A percentile compares a stretch with the other conserved stretches of the same genome.
Conservation (phyloP, 129 eudicot species). For the Calendula officinalis region DNA sequence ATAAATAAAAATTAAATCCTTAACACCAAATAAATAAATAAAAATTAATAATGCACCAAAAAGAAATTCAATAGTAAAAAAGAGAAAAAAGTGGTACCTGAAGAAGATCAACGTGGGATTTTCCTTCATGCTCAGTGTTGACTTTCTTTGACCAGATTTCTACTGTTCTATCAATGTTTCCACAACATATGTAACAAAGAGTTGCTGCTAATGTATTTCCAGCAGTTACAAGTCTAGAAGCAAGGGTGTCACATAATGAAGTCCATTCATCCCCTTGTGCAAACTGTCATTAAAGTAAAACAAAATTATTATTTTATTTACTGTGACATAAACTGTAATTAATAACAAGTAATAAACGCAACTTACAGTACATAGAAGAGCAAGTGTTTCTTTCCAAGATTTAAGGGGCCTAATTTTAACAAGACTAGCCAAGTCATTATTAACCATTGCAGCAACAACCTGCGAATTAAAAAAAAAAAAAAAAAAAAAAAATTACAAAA, state of each 20-base stretch:
- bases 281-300: slow-evolving; percentile 39
- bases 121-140: slow-evolving; percentile 54
- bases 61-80: background rate
- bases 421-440: slow-evolving; percentile 77
- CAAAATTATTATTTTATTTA: too few species aligned
- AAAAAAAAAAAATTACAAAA: background rate
- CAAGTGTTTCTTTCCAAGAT: slow-evolving; percentile 25
- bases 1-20: too few species aligned
- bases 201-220: slow-evolving; percentile 72
- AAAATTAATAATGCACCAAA: background rate
- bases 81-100: slow-evolving; percentile 43
- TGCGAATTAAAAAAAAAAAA: slow-evolving; percentile 12
- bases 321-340: too few species aligned
- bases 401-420: slow-evolving; percentile 71
- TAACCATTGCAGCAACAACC: slow-evolving; percentile 84
- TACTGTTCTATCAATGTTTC: slow-evolving; percentile 74
- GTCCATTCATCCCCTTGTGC: slow-evolving; percentile 83
- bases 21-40: background rate
- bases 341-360: background rate
- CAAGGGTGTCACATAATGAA: slow-evolving; percentile 65
- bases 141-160: slow-evolving; percentile 78
- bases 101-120: slow-evolving; percentile 66
- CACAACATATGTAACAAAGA: slow-evolving; percentile 78
- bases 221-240: slow-evolving; percentile 65
- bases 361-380: slow-evolving; percentile 83